Percentiles rank a stretch among this genome's conserved stretches.
phyloP scores from a whole-genome alignment of 2,329 filamentous ascomycete genomes.

The Juglanconis oblonga region DNA sequence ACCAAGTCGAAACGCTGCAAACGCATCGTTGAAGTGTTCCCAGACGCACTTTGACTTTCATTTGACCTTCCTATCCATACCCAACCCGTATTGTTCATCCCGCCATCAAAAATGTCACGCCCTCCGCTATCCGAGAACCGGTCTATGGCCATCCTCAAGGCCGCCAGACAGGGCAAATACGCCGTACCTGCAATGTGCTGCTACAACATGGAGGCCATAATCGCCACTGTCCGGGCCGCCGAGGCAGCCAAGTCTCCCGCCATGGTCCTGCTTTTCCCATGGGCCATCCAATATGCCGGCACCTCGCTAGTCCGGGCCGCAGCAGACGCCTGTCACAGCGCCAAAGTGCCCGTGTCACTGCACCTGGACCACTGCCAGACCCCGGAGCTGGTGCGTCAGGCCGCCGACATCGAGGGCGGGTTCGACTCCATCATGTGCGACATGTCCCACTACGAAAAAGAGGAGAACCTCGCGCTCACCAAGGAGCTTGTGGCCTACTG shows the following conservation, averaged over 20 bases:
- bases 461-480: conserved; percentile 62
- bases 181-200: conserved; percentile 60
- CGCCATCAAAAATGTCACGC: conserved; percentile 26
- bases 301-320: conserved; percentile 53
- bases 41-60: too few relatives aligned
- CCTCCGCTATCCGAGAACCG: conserved; percentile 44
- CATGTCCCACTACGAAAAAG: conserved; percentile 68
- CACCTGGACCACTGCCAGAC: conserved; percentile 67
- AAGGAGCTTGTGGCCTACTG: conserved; percentile 62
- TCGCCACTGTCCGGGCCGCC: conserved; percentile 66
- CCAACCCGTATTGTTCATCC: neutral
- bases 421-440: conserved; percentile 75
- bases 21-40: too few relatives aligned
- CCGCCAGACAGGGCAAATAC: conserved; percentile 53
- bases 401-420: conserved; percentile 49
- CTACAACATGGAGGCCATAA: conserved; percentile 69
- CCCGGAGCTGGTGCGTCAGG: conserved; percentile 57
- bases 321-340: conserved; percentile 52
- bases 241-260: conserved; percentile 64
- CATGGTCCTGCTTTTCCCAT: conserved; percentile 73
- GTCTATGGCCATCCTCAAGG: conserved; percentile 54
- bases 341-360: conserved; percentile 57
- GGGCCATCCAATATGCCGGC: conserved; percentile 66
- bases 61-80: too few relatives aligned
- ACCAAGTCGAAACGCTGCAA: too few relatives aligned